Conservation (phyloP, 306 rosid species). For the Citrullus amarus region DNA sequence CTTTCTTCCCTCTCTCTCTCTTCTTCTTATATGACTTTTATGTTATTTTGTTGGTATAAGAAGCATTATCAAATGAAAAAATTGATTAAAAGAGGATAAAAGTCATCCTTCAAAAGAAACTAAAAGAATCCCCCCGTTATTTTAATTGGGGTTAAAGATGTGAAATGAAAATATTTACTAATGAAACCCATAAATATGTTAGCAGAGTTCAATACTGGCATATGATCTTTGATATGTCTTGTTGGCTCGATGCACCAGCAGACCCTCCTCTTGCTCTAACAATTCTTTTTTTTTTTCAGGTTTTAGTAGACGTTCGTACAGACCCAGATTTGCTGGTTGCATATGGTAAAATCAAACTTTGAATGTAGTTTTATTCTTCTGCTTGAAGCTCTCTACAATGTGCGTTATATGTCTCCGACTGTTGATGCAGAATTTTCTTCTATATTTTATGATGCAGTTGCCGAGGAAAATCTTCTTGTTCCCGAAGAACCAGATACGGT, state of each 20-base stretch:
- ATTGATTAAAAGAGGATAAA: not conserved
- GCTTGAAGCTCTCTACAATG: not conserved
- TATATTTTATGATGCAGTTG: slow-evolving; percentile 38
- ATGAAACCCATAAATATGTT: not conserved
- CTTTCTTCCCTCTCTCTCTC: not conserved
- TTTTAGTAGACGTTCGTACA: slow-evolving; percentile 68
- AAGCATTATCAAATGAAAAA: not conserved
- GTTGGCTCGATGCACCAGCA: not conserved
- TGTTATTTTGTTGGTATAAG: not conserved
- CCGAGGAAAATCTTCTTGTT: slow-evolving; percentile 72
- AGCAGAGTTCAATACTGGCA: too few species aligned
- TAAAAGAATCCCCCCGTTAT: not conserved
- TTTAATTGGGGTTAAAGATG: not conserved
- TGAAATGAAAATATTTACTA: not conserved
- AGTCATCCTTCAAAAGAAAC: not conserved
- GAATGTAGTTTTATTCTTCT: not conserved
- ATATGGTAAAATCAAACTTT: slow-evolving; percentile 33
- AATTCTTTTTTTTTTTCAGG: slow-evolving; percentile 29
- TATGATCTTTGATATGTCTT: not conserved
- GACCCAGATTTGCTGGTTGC: slow-evolving; percentile 84
- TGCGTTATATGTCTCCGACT: not conserved
- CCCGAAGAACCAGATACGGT: slow-evolving; percentile 65
- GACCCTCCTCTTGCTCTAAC: not conserved
- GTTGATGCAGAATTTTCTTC: slow-evolving; percentile 7
- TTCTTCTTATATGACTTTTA: not conserved